Evolutionary conservation across 331 rosid genomes (phyloP).

Genomic region (Quercus tomentella): DNA sequence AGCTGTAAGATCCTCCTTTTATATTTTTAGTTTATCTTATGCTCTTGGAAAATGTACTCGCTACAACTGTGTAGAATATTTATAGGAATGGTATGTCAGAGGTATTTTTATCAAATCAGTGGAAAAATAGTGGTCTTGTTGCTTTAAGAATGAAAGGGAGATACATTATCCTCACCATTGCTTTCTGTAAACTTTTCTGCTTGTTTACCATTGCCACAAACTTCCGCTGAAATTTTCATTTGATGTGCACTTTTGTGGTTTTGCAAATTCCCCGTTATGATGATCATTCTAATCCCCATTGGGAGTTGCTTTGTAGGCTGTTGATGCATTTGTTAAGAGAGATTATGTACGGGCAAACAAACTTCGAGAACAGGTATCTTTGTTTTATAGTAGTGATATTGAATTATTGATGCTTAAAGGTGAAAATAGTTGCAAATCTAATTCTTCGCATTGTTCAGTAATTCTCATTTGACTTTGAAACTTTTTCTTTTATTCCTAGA

Average conservation of each 20-base stretch:
- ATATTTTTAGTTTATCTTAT: background rate
- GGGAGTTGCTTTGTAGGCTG: slow-evolving; percentile 24
- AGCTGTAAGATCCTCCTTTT: slow-evolving; percentile 28
- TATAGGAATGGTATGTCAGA: background rate
- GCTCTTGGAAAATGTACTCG: background rate
- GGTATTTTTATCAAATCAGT: background rate
- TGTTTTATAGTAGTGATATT: background rate
- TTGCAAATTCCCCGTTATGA: background rate
- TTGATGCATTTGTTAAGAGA: slow-evolving; percentile 29
- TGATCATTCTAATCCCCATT: background rate
- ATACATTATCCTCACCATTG: background rate
- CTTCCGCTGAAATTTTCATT: background rate
- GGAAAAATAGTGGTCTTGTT: background rate
- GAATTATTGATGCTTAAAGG: background rate
- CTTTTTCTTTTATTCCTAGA: background rate
- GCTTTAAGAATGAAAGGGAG: background rate
- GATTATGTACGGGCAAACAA: slow-evolving; percentile 29
- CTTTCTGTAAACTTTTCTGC: background rate
- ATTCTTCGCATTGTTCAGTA: background rate
- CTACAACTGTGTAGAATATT: background rate
- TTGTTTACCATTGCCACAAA: background rate
- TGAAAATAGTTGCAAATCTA: background rate
- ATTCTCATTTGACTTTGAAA: background rate
- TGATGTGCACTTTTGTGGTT: background rate
- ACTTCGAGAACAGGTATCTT: slow-evolving; percentile 20